These are phyloP conservation scores for Suillus lakei DNA, from an alignment of 768 basidiomycete genomes.

Conservation along the genomic window DNA sequence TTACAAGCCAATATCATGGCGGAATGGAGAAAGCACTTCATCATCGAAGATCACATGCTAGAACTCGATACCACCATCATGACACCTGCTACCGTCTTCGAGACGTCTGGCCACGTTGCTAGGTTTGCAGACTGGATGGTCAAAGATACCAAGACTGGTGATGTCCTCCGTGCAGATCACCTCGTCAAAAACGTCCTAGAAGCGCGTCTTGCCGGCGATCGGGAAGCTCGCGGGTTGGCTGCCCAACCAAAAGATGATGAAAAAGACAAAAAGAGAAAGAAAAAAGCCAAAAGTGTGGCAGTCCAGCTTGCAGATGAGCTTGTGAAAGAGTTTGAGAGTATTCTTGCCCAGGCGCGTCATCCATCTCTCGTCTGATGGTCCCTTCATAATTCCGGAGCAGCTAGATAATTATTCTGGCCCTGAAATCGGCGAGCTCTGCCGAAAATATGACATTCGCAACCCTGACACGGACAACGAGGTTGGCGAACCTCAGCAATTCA, in stretches of 20 bases:
- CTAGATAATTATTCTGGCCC: conserved; percentile 89
- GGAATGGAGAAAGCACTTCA: conserved; percentile 98
- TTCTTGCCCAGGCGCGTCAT: conserved; percentile 82
- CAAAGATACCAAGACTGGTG: conserved; percentile 93
- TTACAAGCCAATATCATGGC: conserved; percentile 96
- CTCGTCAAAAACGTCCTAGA: conserved; percentile 92
- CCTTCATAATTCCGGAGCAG: conserved; percentile 13
- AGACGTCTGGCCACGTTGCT: conserved; percentile 96
- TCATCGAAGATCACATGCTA: conserved; percentile 97
- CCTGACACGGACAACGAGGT: conserved; percentile 95
- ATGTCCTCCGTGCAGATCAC: conserved; percentile 96
- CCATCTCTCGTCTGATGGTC: background rate
- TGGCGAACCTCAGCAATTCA: conserved; percentile 92
- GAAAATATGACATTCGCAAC: conserved; percentile 78
- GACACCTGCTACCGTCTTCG: conserved; percentile 93
- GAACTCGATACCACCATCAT: conserved; percentile 98
- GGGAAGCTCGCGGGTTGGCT: conserved; percentile 82
- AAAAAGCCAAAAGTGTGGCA: conserved; percentile 66
- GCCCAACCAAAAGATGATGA: conserved; percentile 68
- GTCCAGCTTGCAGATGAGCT: conserved; percentile 76
- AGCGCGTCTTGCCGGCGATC: conserved; percentile 87
- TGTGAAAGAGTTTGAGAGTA: conserved; percentile 77
- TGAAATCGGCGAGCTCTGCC: conserved; percentile 86
- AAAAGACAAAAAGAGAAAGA: conserved; percentile 58
- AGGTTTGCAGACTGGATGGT: conserved; percentile 99